phyloP scores from a whole-genome alignment of 768 basidiomycete species.

The Cyclocybe aegerita region DNA sequence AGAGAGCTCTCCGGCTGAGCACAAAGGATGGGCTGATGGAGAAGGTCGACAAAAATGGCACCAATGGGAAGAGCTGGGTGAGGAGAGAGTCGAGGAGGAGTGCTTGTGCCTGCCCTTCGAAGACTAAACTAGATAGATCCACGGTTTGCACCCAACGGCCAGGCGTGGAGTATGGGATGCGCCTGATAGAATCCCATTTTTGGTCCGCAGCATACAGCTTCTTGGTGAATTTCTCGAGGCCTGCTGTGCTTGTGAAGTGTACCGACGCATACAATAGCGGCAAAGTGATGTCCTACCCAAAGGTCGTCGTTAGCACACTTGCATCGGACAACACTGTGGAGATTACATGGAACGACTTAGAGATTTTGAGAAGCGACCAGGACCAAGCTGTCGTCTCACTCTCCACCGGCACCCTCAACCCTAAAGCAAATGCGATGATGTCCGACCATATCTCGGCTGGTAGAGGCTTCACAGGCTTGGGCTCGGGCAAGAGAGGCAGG shows the following conservation, averaged over 20 bases:
- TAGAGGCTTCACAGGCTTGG: conserved; percentile 49
- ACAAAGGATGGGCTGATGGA: conserved; percentile 54
- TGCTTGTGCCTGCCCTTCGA: conserved; percentile 43
- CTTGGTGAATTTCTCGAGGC: conserved; percentile 58
- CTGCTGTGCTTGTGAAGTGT: conserved; percentile 36
- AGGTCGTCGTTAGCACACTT: not conserved
- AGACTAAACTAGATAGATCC: conserved; percentile 61
- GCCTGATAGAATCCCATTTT: conserved; percentile 85
- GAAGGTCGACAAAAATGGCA: conserved; percentile 61
- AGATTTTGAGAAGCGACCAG: conserved; percentile 40
- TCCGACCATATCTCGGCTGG: conserved; percentile 73
- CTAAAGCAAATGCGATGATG: conserved; percentile 47
- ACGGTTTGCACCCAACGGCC: conserved; percentile 83
- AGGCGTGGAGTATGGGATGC: conserved; percentile 84
- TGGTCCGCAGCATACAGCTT: conserved; percentile 63
- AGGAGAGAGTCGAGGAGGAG: conserved; percentile 63
- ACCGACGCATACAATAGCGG: conserved; percentile 67
- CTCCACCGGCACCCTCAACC: conserved; percentile 13
- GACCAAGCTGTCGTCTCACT: conserved; percentile 21
- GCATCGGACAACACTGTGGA: not conserved
- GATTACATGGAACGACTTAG: conserved; percentile 44
- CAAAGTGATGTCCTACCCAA: conserved; percentile 56
- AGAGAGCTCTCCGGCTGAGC: conserved; percentile 59
- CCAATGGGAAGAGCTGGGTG: conserved; percentile 60
- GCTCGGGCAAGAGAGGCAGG: conserved; percentile 64